Evolutionary conservation across 1,284 basidiomycete species (phyloP), one percentile per base, ranked within the genome.

Genomic region (Malassezia obtusa): DNA sequence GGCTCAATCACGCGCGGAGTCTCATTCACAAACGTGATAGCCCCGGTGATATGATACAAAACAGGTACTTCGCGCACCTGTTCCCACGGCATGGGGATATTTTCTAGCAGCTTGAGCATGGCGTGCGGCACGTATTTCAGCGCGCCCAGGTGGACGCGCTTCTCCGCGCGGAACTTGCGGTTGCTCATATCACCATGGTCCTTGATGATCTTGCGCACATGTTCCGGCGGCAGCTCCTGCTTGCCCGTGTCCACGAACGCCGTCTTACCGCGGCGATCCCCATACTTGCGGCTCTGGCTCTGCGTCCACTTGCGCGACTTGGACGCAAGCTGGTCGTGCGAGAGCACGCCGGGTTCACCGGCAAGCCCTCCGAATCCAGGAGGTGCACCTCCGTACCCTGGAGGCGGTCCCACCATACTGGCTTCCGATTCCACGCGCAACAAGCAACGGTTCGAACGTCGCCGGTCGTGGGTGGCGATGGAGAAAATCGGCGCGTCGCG

Each of bases 101-200:
- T 98, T 78, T 98, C 94, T 64, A 99, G 80, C 54, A 99, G 81
- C 78, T 98, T 98, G 85, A 98, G 88, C 61, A 98, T 91, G 36
- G 94, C 94, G 76, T 99, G 94, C 35, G 94, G 94, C 47, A 99
- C 89, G 76, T 98, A 98, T 78, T 96, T 96, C 70, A 98, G 82
- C 48, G 92, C 92, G 65, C 92, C 92, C 30, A 96, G 82, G 76
- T 96, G 92, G 41, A 96, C 94, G 63, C 94, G 88, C 78, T 98
- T 99, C 80, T 99, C 94, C 73, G 92, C 91, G 63, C 94, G 81
- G 76, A 95, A 98, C 78, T 78, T 77, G 58, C 76, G 67, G 59
- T 76, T 76, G 47, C 68, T 68, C 61, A 75, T 71, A 56, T 75
- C 73, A 25, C 73, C 73, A 51, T 75, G 73, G 58, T 75, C 73